Evolutionary conservation across 768 basidiomycete species (phyloP).

Genomic region (Mycena albidolilacea): DNA sequence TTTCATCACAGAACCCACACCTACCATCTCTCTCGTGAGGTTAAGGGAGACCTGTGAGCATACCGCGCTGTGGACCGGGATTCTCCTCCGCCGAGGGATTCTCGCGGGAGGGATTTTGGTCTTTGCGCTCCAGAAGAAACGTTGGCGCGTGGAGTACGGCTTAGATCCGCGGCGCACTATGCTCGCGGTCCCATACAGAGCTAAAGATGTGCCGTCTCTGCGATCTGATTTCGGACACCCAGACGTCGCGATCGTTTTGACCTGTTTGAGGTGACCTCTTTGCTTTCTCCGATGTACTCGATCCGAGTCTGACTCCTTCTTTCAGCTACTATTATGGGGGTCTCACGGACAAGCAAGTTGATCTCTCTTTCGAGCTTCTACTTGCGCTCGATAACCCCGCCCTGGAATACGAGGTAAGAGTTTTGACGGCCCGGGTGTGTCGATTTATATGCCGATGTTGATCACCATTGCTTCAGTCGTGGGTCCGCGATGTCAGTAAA

Average conservation of each 20-base stretch:
- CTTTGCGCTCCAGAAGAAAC: conserved; percentile 53
- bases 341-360: conserved; percentile 55
- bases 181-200: conserved; percentile 68
- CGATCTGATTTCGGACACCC: conserved; percentile 69
- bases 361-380: conserved; percentile 54
- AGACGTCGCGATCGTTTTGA: conserved; percentile 61
- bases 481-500: conserved; percentile 45
- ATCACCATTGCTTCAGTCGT: conserved; percentile 37
- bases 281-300: conserved; percentile 43
- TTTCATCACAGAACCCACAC: conserved; percentile 43
- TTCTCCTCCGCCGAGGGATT: conserved; percentile 64
- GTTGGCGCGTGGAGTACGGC: conserved; percentile 70
- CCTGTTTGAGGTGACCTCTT: conserved; percentile 45
- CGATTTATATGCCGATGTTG: not conserved
- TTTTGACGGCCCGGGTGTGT: not conserved
- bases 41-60: conserved; percentile 32
- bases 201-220: conserved; percentile 63
- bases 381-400: conserved; percentile 57
- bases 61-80: conserved; percentile 48
- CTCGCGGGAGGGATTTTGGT: conserved; percentile 58
- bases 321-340: conserved; percentile 63
- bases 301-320: conserved; percentile 1
- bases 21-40: conserved; percentile 10
- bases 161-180: conserved; percentile 58
- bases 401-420: conserved; percentile 52